Base-by-base conservation (phyloP, 345 rosid genomes). In the Adansonia digitata region DNA sequence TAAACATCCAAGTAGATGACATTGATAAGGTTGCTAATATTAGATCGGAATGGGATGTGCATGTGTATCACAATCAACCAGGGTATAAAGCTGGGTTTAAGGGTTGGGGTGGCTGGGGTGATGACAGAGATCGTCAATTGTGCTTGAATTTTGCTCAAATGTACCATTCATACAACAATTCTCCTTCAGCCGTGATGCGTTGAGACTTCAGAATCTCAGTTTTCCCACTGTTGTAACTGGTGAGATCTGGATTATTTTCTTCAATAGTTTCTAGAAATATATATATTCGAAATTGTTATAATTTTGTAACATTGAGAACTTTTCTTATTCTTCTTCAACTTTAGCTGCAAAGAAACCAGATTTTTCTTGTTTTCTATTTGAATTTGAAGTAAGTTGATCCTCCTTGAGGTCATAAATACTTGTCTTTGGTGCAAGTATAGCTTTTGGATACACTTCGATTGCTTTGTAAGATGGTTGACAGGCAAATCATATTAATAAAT, bases 21-120 rank as follows among this genome's bases (percentile, higher is more conserved):
- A 72, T 69, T 5, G 97, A 95, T 81, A 86, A 80, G 84, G 86
- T 77, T n/a, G 78, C 77, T 37, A 93, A 87, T 79, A 83, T 93
- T 63, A 82, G 91, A 45, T 69, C 88, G 26, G 80, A 65, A 62
- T 95, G 99, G 99, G 77, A 74, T 26, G 86, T 93, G 64, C 84
- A 72, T 42, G 78, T 88, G 37, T 83, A 67, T 69, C 59, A 88
- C 85, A 77, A 88, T 83, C 98, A 95, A 78, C 80, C 92, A 1
- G 99, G 99, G 49, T 95, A 95, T 80, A 87, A 93, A 86, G 99
- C 94, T 66, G 97, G 98, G 57, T 93, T 93, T 85, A 88, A 88
- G 81, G 99, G 99, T 72, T 95, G 99, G 99, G 99, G 99, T 78
- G 98, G 99, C 77, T 95, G 99, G 99, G 98, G 98, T 0, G 99